These are phyloP conservation scores for Bullera alba DNA, from an alignment of 768 basidiomycete species.

Conservation along the genomic window DNA sequence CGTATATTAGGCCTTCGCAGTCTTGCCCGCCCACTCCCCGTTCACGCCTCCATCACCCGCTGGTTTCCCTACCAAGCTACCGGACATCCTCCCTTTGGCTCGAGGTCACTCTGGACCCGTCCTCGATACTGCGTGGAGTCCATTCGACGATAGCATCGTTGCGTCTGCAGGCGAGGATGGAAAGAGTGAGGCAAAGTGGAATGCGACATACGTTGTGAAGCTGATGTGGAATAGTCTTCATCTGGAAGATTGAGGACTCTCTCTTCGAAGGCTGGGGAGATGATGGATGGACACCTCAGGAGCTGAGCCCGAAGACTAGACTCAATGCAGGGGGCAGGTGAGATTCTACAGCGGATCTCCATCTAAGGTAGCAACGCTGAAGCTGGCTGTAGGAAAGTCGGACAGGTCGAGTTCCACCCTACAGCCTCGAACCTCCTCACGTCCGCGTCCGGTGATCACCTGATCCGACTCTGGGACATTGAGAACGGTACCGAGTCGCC, in stretches of 20 bases:
- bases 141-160: conserved; percentile 82
- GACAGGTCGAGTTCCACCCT: conserved; percentile 90
- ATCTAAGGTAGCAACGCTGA: conserved; percentile 22
- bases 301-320: conserved; percentile 63
- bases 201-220: neutral
- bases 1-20: conserved; percentile 66
- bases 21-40: conserved; percentile 61
- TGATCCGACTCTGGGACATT: conserved; percentile 87
- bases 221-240: conserved; percentile 50
- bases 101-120: conserved; percentile 56
- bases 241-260: conserved; percentile 75
- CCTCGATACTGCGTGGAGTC: conserved; percentile 94
- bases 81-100: conserved; percentile 85
- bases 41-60: conserved; percentile 57
- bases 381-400: conserved; percentile 61
- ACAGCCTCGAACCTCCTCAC: conserved; percentile 81
- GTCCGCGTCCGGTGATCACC: conserved; percentile 69
- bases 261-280: conserved; percentile 76
- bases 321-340: conserved; percentile 42
- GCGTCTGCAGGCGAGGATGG: conserved; percentile 93
- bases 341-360: conserved; percentile 48
- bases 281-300: conserved; percentile 72
- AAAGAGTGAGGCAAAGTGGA: conserved; percentile 50
- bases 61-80: conserved; percentile 67
- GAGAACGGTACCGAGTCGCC: conserved; percentile 63